phyloP scores from a whole-genome alignment of 345 rosid genomes.

The Euclidium syriacum region DNA sequence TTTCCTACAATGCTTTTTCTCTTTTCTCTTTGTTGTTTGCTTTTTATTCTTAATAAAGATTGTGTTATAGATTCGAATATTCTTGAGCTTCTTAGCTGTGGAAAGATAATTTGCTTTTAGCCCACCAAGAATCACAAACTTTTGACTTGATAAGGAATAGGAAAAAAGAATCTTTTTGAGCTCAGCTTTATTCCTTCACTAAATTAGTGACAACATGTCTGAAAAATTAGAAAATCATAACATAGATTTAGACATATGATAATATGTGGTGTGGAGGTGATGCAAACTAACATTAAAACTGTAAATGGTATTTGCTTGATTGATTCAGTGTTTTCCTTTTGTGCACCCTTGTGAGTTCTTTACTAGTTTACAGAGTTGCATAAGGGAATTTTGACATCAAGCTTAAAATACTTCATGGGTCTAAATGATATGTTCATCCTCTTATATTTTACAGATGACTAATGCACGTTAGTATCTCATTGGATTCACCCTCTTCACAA shows the following conservation, averaged over 20 bases:
- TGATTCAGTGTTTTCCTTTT: neutral
- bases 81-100: neutral
- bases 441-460: constrained; percentile 26
- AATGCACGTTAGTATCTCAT: constrained; percentile 3
- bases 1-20: neutral
- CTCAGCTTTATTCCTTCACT: neutral
- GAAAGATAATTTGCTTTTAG: neutral
- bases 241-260: neutral
- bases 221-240: too few species aligned
- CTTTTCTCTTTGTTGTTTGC: neutral
- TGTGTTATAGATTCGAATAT: neutral
- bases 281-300: neutral
- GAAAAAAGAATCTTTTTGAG: neutral
- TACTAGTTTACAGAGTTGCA: neutral
- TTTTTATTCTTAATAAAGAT: neutral
- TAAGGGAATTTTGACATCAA: neutral
- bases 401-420: neutral
- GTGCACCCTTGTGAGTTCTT: neutral
- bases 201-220: neutral
- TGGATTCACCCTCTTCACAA: constrained; percentile 22
- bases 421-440: neutral
- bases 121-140: neutral
- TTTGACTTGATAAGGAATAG: neutral
- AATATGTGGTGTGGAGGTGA: neutral
- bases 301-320: neutral